Percentiles rank a stretch among this genome's conserved stretches.
These are phyloP conservation scores for Balansia obtecta DNA, from an alignment of 2,329 filamentous ascomycete genomes.

Conservation along the genomic window DNA sequence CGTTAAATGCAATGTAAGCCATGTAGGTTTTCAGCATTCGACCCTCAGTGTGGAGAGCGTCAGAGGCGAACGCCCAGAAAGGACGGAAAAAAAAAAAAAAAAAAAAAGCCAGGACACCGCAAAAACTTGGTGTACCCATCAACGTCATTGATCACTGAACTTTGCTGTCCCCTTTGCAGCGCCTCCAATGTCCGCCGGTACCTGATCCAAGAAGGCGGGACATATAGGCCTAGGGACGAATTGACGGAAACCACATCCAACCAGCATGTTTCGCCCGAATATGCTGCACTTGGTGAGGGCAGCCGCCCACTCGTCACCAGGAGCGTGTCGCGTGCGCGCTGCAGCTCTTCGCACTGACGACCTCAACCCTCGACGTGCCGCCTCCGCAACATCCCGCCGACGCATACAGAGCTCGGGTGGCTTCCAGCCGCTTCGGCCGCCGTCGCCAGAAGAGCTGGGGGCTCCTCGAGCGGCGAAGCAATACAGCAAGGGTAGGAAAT, in stretches of 20 bases:
- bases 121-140: neutral
- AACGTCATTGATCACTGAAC: neutral
- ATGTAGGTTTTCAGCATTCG: no score
- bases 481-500: constrained; percentile 59
- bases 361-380: neutral
- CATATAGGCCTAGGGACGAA: neutral
- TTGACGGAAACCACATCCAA: constrained; percentile 6
- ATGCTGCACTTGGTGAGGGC: constrained; percentile 13
- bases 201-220: neutral
- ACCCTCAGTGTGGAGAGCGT: no score
- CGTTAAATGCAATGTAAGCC: no score
- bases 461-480: constrained; percentile 57
- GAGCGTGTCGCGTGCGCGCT: constrained; percentile 9
- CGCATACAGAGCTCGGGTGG: constrained; percentile 24
- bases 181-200: neutral
- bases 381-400: constrained; percentile 8
- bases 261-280: constrained; percentile 18
- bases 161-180: neutral
- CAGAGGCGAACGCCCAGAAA: neutral
- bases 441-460: constrained; percentile 67
- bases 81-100: neutral
- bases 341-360: constrained; percentile 5
- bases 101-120: neutral
- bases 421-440: constrained; percentile 60
- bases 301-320: constrained; percentile 5